Evolutionary conservation across 2,329 filamentous ascomycete genomes (phyloP).

Genomic region (Aspergillus sp.): DNA sequence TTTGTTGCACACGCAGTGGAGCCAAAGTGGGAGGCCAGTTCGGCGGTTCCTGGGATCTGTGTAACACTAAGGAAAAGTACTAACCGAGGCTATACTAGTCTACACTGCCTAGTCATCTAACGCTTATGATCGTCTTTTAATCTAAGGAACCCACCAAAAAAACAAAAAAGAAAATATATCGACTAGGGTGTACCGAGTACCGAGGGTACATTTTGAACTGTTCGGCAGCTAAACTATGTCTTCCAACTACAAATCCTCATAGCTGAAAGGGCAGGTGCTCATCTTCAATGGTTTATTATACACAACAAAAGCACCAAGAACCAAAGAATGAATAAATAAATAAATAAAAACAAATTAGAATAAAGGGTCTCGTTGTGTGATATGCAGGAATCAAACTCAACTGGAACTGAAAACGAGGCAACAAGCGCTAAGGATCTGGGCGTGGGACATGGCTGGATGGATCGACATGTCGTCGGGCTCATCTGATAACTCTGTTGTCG

Average conservation of each 20-base stretch:
- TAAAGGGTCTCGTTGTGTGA: background rate
- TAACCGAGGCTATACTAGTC: background rate
- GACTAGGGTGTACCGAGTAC: no score
- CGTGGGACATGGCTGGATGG: conserved; percentile 11
- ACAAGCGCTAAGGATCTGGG: conserved; percentile 1
- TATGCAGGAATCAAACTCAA: background rate
- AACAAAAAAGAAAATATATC: no score
- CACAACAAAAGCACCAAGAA: background rate
- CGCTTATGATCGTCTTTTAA: background rate
- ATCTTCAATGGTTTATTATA: background rate
- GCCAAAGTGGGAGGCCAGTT: background rate
- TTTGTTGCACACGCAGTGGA: background rate
- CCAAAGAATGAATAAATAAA: no score
- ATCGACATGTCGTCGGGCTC: conserved; percentile 1
- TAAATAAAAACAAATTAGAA: background rate
- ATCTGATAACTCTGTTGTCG: conserved; percentile 17
- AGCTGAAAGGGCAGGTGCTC: no score
- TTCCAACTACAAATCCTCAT: no score
- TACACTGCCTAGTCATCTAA: no score
- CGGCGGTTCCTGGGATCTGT: conserved; percentile 6
- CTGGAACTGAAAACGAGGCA: background rate
- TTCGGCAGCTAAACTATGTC: background rate
- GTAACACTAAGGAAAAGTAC: background rate
- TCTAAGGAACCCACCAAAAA: background rate
- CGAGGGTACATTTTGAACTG: no score